Evolutionary conservation across 208 protist genomes (phyloP).

Genomic region (Trichomonas vaginalis): DNA sequence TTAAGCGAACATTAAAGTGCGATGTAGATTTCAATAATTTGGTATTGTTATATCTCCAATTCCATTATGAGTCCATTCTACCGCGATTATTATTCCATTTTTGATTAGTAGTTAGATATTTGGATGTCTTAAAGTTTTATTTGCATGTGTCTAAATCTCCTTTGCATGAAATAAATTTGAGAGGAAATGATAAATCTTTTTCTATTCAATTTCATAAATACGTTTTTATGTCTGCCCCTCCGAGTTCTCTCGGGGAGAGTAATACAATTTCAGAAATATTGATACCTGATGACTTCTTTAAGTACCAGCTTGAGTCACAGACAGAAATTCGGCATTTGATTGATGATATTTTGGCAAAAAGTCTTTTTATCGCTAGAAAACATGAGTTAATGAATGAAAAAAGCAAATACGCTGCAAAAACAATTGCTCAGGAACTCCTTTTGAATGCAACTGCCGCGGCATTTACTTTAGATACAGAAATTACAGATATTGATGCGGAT

Average conservation of each 20-base stretch:
- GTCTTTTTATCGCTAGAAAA: not conserved
- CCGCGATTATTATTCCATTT: no score
- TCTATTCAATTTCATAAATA: not conserved
- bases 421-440: not conserved
- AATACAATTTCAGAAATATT: not conserved
- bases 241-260: not conserved
- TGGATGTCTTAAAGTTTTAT: no score
- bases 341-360: not conserved
- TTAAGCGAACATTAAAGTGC: no score
- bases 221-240: not conserved
- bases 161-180: no score
- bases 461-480: not conserved
- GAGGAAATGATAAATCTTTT: no score
- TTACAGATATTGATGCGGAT: not conserved
- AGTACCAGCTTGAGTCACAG: not conserved
- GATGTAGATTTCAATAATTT: no score
- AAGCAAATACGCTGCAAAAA: not conserved
- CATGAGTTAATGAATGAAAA: not conserved
- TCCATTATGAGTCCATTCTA: no score
- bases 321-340: not conserved
- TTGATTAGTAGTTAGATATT: no score
- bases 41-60: no score
- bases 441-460: not conserved
- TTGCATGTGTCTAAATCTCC: no score
- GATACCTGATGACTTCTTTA: not conserved